Evolutionary conservation across 2,329 filamentous ascomycete species (phyloP).

Genomic region (Pseudogymnoascus pannorum): DNA sequence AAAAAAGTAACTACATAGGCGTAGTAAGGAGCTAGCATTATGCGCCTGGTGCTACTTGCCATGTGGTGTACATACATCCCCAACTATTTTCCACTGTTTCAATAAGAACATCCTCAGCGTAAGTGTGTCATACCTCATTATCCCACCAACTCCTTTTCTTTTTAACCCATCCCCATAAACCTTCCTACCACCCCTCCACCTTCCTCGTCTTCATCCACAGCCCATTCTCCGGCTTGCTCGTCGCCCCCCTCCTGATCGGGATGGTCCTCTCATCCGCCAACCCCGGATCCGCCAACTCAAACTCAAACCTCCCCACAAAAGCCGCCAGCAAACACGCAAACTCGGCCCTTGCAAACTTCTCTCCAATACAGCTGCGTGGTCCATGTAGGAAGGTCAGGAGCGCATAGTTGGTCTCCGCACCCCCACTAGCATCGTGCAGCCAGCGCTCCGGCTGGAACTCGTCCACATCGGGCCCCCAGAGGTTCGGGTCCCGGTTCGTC

Average conservation of each 20-base stretch:
- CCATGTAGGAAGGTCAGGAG: conserved; percentile 82
- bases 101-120: neutral
- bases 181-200: conserved; percentile 55
- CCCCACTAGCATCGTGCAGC: conserved; percentile 58
- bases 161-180: neutral
- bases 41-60: neutral
- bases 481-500: conserved; percentile 57
- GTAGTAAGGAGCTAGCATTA: neutral
- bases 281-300: conserved; percentile 34
- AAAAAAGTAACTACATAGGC: neutral
- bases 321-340: conserved; percentile 75
- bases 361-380: conserved; percentile 77
- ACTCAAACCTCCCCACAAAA: conserved; percentile 68
- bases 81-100: neutral
- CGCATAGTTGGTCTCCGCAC: conserved; percentile 67
- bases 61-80: neutral
- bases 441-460: conserved; percentile 76
- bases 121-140: neutral
- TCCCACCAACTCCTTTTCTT: neutral
- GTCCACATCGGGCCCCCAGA: conserved; percentile 72
- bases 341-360: conserved; percentile 73
- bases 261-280: conserved; percentile 57
- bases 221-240: conserved; percentile 64
- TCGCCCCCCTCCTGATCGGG: conserved; percentile 62
- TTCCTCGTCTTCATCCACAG: conserved; percentile 60